phyloP scores from a whole-genome alignment of 805 yeast genomes.

The Yarrowia divulgata region DNA sequence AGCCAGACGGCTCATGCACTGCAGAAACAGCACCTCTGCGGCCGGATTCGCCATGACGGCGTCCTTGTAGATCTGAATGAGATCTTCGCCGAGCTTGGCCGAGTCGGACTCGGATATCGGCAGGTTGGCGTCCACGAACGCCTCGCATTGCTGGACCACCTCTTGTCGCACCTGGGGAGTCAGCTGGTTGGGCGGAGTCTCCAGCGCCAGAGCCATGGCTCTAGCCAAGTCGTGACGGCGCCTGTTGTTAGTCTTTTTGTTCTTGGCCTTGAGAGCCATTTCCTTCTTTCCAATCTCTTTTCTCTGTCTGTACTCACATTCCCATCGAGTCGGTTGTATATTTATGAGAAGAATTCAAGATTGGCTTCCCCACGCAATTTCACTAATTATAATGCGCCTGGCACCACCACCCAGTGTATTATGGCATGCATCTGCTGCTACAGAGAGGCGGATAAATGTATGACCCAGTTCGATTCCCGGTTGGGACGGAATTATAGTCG shows the following conservation, averaged over 20 bases:
- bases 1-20: slow-evolving; percentile 47
- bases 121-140: slow-evolving; percentile 18
- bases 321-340: slow-evolving; percentile 3
- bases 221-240: slow-evolving; percentile 35
- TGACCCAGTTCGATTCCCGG: slow-evolving; percentile 6
- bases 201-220: slow-evolving; percentile 37
- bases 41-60: slow-evolving; percentile 41
- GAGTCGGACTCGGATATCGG: slow-evolving; percentile 43
- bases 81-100: slow-evolving; percentile 50
- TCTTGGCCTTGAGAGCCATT: background rate
- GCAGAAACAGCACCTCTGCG: slow-evolving; percentile 47
- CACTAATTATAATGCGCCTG: background rate
- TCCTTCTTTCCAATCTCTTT: too few relatives aligned
- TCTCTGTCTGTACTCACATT: slow-evolving; percentile 9
- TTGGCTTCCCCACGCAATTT: slow-evolving; percentile 36
- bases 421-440: background rate
- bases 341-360: slow-evolving; percentile 4
- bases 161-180: slow-evolving; percentile 9
- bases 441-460: too few relatives aligned
- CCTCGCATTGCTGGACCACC: slow-evolving; percentile 26
- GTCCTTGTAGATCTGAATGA: slow-evolving; percentile 45
- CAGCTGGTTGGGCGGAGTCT: slow-evolving; percentile 32
- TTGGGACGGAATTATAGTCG: background rate
- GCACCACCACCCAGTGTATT: too few relatives aligned
- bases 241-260: background rate